Conservation (phyloP, 2,329 filamentous ascomycete genomes). For the Aureobasidium sp. region DNA sequence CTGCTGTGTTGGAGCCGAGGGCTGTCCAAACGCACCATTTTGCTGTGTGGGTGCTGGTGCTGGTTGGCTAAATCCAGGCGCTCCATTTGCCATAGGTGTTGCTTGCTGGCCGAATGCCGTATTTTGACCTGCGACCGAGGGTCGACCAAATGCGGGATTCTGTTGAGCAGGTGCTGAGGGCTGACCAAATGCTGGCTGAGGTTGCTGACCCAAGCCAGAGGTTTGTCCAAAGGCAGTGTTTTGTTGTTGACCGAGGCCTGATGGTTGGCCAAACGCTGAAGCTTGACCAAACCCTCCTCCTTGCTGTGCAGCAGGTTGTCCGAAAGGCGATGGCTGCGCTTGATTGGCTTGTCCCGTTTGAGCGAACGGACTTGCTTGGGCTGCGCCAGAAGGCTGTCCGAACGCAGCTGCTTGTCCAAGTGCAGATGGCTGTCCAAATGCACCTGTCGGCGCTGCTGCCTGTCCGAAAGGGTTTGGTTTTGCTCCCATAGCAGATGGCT, state of each 20-base stretch:
- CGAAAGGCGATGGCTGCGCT: constrained; percentile 6
- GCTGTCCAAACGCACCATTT: no score
- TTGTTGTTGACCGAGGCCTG: constrained; percentile 12
- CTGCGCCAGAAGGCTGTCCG: not conserved
- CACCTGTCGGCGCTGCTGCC: no score
- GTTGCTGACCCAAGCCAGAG: constrained; percentile 13
- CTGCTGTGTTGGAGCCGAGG: constrained; percentile 16
- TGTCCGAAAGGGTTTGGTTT: not conserved
- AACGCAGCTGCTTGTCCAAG: not conserved
- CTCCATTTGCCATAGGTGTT: not conserved
- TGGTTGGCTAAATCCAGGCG: constrained; percentile 12
- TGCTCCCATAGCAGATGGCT: constrained; percentile 1
- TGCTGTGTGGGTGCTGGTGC: not conserved
- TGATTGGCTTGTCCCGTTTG: constrained; percentile 13
- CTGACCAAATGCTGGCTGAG: constrained; percentile 20
- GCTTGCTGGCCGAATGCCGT: constrained; percentile 10
- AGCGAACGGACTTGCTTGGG: constrained; percentile 3
- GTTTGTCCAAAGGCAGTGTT: constrained; percentile 20
- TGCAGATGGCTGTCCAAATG: not conserved
- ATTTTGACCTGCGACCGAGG: constrained; percentile 14
- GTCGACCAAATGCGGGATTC: constrained; percentile 21
- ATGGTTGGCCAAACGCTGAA: constrained; percentile 19
- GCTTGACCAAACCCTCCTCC: not conserved
- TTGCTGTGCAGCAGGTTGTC: not conserved
- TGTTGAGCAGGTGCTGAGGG: constrained; percentile 16